Percentiles rank a stretch among this genome's conserved stretches.
Conservation (phyloP, 805 yeast genomes). For the Yarrowia sp. region DNA sequence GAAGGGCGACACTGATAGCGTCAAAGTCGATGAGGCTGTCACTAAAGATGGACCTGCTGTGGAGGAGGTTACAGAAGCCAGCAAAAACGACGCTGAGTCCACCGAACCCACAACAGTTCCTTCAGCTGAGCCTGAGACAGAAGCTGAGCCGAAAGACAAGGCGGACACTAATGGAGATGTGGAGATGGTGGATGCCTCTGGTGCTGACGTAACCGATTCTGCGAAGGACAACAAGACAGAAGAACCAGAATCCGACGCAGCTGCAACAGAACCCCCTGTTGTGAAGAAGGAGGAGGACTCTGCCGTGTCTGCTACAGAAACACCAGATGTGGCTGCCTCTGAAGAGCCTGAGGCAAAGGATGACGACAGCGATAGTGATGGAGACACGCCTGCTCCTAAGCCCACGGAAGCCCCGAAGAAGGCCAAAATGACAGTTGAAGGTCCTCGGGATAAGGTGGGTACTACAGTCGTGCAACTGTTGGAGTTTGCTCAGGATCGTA, state of each 20-base stretch:
- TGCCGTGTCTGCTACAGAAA: not conserved
- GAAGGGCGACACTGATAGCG: constrained; percentile 28
- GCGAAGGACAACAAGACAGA: not conserved
- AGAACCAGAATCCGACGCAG: not conserved
- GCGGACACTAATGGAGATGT: not conserved
- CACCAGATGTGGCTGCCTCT: not conserved
- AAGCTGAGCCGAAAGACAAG: not conserved
- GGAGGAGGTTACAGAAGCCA: not conserved
- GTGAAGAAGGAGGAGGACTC: not conserved
- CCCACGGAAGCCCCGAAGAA: not conserved
- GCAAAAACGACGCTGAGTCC: not conserved
- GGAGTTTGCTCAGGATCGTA: constrained; percentile 33
- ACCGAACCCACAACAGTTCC: constrained; percentile 27
- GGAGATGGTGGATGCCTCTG: not conserved
- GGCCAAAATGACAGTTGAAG: not conserved
- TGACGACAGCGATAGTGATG: constrained; percentile 1
- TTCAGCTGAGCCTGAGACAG: not conserved
- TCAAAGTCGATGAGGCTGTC: not conserved
- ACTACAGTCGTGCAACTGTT: not conserved
- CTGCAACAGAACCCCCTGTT: not conserved
- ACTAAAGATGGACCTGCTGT: not conserved
- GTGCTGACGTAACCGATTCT: not conserved
- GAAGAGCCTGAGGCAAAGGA: constrained; percentile 12
- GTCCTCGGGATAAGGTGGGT: constrained; percentile 3
- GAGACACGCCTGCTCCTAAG: not conserved